phyloP scores from a whole-genome alignment of 768 basidiomycete genomes.

The Boletus eberwhitei region DNA sequence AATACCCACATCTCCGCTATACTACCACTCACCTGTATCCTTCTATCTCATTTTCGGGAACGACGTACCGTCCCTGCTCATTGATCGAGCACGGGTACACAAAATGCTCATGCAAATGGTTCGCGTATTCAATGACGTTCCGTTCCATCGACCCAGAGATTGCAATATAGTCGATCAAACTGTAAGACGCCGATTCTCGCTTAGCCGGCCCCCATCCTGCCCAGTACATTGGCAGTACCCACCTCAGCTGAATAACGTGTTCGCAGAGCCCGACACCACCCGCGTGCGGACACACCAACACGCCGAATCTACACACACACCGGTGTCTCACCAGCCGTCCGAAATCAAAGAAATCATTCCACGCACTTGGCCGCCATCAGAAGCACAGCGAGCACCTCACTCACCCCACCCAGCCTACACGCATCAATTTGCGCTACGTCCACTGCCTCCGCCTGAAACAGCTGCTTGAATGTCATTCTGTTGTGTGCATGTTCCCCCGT shows the following conservation, averaged over 20 bases:
- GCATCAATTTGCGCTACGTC: slow-evolving; percentile 90
- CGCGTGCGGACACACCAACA: slow-evolving; percentile 88
- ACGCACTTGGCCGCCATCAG: slow-evolving; percentile 85
- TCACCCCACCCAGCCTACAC: slow-evolving; percentile 85
- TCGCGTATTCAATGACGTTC: slow-evolving; percentile 83
- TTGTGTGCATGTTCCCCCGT: slow-evolving; percentile 96
- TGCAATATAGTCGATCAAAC: slow-evolving; percentile 87
- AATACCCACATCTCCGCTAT: background rate
- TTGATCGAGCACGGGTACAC: slow-evolving; percentile 83
- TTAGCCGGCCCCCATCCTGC: background rate
- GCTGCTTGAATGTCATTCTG: slow-evolving; percentile 92
- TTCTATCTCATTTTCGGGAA: slow-evolving; percentile 66
- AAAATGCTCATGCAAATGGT: slow-evolving; percentile 92
- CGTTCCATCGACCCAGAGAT: slow-evolving; percentile 87
- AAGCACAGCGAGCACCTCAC: slow-evolving; percentile 83
- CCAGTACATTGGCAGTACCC: slow-evolving; percentile 5
- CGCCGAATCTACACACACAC: slow-evolving; percentile 56
- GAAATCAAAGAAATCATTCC: slow-evolving; percentile 1
- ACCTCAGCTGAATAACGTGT: slow-evolving; percentile 84
- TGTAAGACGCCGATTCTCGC: slow-evolving; percentile 27
- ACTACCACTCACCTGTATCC: slow-evolving; percentile 51
- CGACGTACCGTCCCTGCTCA: slow-evolving; percentile 77
- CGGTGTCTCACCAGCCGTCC: background rate
- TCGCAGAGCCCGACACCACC: slow-evolving; percentile 93
- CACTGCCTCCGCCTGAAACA: slow-evolving; percentile 84